Base-by-base conservation (phyloP, 306 rosid genomes). In the Cicer pinnatifidum region DNA sequence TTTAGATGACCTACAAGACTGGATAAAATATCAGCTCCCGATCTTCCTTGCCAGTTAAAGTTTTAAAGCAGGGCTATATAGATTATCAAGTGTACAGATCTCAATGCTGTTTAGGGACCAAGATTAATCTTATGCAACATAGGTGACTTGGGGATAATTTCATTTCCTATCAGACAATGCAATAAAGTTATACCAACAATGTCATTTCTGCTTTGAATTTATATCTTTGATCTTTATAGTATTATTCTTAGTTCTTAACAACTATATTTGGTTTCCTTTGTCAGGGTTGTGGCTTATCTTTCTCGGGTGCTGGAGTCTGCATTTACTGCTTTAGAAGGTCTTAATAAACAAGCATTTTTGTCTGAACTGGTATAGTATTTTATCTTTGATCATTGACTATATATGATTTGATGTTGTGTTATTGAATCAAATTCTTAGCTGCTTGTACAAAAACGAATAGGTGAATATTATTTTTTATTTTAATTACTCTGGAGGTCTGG, bases 281-380 rank as follows among this genome's bases (percentile, higher is more conserved):
- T 81, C 77, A 95, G 99, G 82, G 99, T 95, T 81, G 97, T 95
- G 73, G 96, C 93, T 9, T 95, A 95, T 86, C 97, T 95, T 73
- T 95, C 99, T 60, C 99, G 97, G 39, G 97, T 95, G 76, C 86
- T 92, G 69, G 99, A 95, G 82, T 91, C 97, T 73, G 96, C 97
- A 28, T 95, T 91, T 84, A 86, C 97, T 37, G 97, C 99, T 17
- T 87, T 95, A 23, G 99, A 92, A 78, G 97, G 97, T 76, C 97
- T 91, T 54, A 95, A 95, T 88, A 91, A 95, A 61, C 99, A 95
- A 87, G 97, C 96, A n/a, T 95, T 91, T 81, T 80, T 95, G 72
- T 87, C 92, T 67, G 99, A 95, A 78, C 60, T 91, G 92, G 97
- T 92, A 88, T 75, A 85, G 65, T 69, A 46, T 75, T 71, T 68